Conservation (phyloP, 495 filamentous ascomycete genomes). For the Barbatosphaeria neglecta region DNA sequence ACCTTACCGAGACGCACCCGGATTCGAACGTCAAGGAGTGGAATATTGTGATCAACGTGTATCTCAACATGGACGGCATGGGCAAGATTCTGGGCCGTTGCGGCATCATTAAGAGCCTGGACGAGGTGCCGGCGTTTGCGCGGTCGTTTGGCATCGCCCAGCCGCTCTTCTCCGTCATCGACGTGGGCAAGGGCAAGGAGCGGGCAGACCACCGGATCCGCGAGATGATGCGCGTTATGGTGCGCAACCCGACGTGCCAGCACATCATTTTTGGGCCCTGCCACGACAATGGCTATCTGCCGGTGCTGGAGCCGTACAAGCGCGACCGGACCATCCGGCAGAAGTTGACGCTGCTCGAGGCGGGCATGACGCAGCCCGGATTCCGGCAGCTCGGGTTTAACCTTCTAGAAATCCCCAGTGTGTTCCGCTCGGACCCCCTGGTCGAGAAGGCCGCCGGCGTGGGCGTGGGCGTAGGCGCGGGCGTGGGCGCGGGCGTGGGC, state of each 20-base stretch:
- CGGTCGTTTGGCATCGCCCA: slow-evolving; percentile 17
- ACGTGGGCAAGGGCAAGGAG: slow-evolving; percentile 36
- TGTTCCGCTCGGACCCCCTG: slow-evolving; percentile 26
- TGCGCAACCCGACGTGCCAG: slow-evolving; percentile 13
- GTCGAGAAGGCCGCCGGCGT: not conserved
- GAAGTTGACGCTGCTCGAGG: slow-evolving; percentile 19
- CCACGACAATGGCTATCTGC: slow-evolving; percentile 22
- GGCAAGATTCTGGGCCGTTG: slow-evolving; percentile 7
- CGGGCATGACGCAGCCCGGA: slow-evolving; percentile 16
- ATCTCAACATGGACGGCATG: slow-evolving; percentile 18
- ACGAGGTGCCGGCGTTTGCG: slow-evolving; percentile 13
- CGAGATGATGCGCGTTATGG: slow-evolving; percentile 18
- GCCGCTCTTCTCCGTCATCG: slow-evolving; percentile 23
- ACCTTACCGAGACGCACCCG: not conserved
- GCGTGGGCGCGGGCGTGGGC: too few relatives aligned
- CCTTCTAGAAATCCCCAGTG: slow-evolving; percentile 12
- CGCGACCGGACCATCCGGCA: slow-evolving; percentile 11
- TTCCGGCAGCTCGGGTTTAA: slow-evolving; percentile 17
- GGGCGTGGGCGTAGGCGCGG: too few relatives aligned
- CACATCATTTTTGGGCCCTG: slow-evolving; percentile 18
- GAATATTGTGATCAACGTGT: slow-evolving; percentile 15
- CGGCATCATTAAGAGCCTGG: slow-evolving; percentile 5
- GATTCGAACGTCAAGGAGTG: slow-evolving; percentile 9
- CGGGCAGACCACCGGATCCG: slow-evolving; percentile 29
- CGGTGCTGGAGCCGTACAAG: slow-evolving; percentile 18